A percentile compares a stretch with the other conserved stretches of the same genome.
Conservation (phyloP, 805 yeast species). For the Kazachstania taianensis region DNA sequence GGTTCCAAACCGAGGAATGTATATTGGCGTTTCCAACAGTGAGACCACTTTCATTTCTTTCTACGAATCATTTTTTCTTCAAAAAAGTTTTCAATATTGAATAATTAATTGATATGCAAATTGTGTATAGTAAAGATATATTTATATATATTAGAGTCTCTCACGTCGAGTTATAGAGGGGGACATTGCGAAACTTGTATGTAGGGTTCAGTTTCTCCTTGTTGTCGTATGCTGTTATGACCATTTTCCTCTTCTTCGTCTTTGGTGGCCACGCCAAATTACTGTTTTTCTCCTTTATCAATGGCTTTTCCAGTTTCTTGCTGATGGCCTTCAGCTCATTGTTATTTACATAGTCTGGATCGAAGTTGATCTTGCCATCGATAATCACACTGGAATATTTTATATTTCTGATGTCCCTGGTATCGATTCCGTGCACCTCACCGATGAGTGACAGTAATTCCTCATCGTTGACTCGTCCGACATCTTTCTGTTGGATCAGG, state of each 20-base stretch:
- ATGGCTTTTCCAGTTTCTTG: constrained; percentile 16
- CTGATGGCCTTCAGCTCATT: constrained; percentile 18
- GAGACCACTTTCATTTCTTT: too few relatives aligned
- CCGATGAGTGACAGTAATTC: constrained; percentile 8
- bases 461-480: background rate
- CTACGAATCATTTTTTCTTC: background rate
- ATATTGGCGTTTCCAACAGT: too few relatives aligned
- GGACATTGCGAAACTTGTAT: constrained; percentile 10
- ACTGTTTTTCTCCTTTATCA: constrained; percentile 14
- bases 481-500: background rate
- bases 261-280: constrained; percentile 20
- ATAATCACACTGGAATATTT: constrained; percentile 3
- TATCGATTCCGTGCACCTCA: constrained; percentile 17
- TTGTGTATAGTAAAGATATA: too few relatives aligned
- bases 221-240: background rate
- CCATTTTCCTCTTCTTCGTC: constrained; percentile 8
- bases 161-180: constrained; percentile 10
- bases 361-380: constrained; percentile 5
- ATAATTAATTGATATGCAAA: background rate
- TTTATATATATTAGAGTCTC: too few relatives aligned
- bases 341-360: constrained; percentile 8
- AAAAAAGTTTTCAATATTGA: too few relatives aligned
- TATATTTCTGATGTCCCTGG: constrained; percentile 12
- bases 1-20: background rate
- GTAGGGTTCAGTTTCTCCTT: constrained; percentile 1